phyloP scores from a whole-genome alignment of 73 alveolate species.

The Paramecium biaurelia region DNA sequence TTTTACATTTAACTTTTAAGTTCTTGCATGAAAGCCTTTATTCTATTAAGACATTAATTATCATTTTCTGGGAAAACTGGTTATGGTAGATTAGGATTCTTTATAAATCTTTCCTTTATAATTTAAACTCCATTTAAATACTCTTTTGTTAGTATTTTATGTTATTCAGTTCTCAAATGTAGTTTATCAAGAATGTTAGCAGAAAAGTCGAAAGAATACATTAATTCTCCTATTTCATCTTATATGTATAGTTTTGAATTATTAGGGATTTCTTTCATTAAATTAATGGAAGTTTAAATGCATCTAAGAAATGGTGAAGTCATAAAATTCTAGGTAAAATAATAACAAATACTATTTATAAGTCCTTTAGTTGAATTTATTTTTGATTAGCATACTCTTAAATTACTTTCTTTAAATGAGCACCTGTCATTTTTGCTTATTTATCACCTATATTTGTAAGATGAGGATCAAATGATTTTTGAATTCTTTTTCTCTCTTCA shows the following conservation, averaged over 20 bases:
- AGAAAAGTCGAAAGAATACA: background rate
- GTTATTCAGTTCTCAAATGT: background rate
- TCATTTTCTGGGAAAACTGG: background rate
- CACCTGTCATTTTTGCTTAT: constrained; percentile 23
- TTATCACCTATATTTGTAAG: background rate
- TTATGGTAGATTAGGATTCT: background rate
- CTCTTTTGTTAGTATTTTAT: background rate
- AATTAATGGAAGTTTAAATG: background rate
- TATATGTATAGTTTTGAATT: background rate
- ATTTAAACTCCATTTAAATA: background rate
- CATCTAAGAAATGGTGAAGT: background rate
- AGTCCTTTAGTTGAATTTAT: background rate
- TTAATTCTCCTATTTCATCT: background rate
- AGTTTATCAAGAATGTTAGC: background rate
- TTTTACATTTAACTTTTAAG: background rate
- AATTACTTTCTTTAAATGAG: background rate
- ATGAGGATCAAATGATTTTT: constrained; percentile 4
- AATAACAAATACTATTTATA: background rate
- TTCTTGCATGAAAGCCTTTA: background rate
- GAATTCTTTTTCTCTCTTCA: background rate
- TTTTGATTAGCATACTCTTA: background rate
- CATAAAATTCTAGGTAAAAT: background rate
- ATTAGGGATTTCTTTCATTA: background rate
- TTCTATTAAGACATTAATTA: background rate
- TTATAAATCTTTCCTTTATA: background rate